These are phyloP conservation scores for Exophiala alcalophila DNA, from an alignment of 2,329 filamentous ascomycete genomes.

Conservation along the genomic window DNA sequence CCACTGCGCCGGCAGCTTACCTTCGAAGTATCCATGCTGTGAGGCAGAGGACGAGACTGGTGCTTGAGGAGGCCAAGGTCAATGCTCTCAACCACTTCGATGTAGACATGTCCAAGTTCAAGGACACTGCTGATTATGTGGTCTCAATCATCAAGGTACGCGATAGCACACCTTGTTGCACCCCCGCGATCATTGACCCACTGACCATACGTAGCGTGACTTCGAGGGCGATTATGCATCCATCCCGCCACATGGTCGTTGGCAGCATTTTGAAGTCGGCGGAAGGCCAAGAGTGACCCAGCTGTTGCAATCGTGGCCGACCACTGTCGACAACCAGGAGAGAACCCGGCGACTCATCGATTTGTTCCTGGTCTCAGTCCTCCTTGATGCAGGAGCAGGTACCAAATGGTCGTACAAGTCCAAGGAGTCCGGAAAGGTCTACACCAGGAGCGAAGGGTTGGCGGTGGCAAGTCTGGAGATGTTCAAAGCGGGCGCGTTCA, in stretches of 20 bases:
- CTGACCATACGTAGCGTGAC: constrained; percentile 55
- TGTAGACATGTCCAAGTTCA: constrained; percentile 80
- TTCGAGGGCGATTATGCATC: constrained; percentile 64
- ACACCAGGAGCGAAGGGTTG: constrained; percentile 81
- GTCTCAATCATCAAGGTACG: constrained; percentile 91
- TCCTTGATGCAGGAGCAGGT: constrained; percentile 73
- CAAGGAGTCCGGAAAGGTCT: constrained; percentile 77
- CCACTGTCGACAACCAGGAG: constrained; percentile 63
- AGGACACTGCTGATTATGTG: constrained; percentile 79
- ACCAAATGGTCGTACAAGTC: constrained; percentile 91
- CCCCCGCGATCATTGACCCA: neutral
- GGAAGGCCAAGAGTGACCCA: constrained; percentile 49
- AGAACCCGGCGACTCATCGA: constrained; percentile 56
- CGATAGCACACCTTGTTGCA: constrained; percentile 6
- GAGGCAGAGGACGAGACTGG: constrained; percentile 69
- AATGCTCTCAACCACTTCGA: constrained; percentile 83
- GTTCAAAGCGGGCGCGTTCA: constrained; percentile 77
- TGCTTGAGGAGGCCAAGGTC: constrained; percentile 72
- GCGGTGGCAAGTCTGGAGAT: constrained; percentile 78
- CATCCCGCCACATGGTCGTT: constrained; percentile 76
- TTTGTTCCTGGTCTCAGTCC: constrained; percentile 60
- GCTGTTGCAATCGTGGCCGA: constrained; percentile 48
- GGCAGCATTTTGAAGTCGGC: constrained; percentile 63
- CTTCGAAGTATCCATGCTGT: constrained; percentile 86
- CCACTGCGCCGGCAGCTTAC: constrained; percentile 83